Percentiles rank a stretch among this genome's conserved stretches.
phyloP scores from a whole-genome alignment of 192 early-diverging fungal species.

The Mortierella antarctica region DNA sequence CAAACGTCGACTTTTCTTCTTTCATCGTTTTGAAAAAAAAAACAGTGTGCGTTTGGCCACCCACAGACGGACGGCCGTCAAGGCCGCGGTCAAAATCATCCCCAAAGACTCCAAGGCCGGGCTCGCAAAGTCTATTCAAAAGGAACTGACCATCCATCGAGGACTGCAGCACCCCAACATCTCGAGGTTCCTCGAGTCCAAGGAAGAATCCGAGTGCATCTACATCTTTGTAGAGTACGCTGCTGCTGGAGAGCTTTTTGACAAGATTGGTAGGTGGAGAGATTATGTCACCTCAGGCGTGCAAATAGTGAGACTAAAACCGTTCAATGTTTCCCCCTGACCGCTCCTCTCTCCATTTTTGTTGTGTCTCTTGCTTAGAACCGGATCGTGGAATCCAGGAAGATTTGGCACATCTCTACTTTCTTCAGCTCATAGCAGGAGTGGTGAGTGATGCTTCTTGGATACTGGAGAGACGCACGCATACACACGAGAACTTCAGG shows the following conservation, averaged over 20 bases:
- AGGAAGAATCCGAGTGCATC: constrained; percentile 62
- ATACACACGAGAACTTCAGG: not conserved
- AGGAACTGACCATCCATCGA: constrained; percentile 64
- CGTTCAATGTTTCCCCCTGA: not conserved
- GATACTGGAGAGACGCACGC: not conserved
- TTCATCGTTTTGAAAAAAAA: not conserved
- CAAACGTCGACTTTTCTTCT: not conserved
- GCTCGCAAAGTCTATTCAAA: constrained; percentile 51
- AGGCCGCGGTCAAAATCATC: constrained; percentile 70
- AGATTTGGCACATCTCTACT: constrained; percentile 80
- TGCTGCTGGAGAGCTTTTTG: constrained; percentile 77
- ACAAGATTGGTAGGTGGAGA: constrained; percentile 66
- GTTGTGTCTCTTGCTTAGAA: constrained; percentile 16
- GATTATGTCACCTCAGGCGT: not conserved
- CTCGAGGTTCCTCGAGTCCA: constrained; percentile 58
- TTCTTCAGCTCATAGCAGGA: constrained; percentile 72
- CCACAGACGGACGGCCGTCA: constrained; percentile 51
- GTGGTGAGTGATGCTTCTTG: constrained; percentile 69
- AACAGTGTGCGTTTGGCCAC: constrained; percentile 69
- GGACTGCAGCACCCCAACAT: constrained; percentile 69
- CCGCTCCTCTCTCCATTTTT: not conserved
- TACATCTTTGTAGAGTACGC: constrained; percentile 77
- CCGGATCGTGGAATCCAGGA: constrained; percentile 79
- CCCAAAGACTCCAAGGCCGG: constrained; percentile 52
- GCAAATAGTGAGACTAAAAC: too few species aligned